These are phyloP conservation scores for Pisolithus microcarpus DNA, from an alignment of 768 basidiomycete genomes.

Conservation along the genomic window DNA sequence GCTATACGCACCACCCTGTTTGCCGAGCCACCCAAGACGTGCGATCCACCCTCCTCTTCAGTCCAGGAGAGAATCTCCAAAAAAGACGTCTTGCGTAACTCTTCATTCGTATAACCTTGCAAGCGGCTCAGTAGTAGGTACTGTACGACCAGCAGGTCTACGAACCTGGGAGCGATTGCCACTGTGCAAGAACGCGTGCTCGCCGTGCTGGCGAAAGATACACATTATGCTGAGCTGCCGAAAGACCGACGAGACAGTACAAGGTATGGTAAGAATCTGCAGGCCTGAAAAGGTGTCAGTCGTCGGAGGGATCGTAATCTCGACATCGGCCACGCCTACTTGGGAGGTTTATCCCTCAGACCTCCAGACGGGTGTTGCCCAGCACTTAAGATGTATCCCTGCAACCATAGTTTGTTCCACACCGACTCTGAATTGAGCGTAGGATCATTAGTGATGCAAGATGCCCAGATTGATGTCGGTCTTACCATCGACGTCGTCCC, in stretches of 20 bases:
- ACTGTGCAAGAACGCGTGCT: conserved; percentile 29
- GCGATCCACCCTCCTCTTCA: conserved; percentile 55
- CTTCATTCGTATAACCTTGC: conserved; percentile 18
- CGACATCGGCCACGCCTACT: conserved; percentile 41
- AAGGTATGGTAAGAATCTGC: conserved; percentile 94
- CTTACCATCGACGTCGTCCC: conserved; percentile 71
- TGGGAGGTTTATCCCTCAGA: conserved; percentile 91
- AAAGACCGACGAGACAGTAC: conserved; percentile 87
- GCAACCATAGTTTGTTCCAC: conserved; percentile 64
- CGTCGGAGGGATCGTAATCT: neutral
- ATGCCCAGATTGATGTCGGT: neutral
- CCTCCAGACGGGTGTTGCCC: conserved; percentile 85
- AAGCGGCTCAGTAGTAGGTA: conserved; percentile 7
- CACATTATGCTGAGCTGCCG: conserved; percentile 79
- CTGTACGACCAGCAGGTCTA: neutral
- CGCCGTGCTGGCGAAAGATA: conserved; percentile 36
- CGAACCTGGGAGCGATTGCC: conserved; percentile 28
- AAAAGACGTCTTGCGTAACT: conserved; percentile 43
- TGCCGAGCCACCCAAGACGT: conserved; percentile 49
- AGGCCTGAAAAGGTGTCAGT: conserved; percentile 36
- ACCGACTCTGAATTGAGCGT: conserved; percentile 37
- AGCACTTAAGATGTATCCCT: conserved; percentile 80
- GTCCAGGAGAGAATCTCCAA: conserved; percentile 54
- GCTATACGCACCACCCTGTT: conserved; percentile 53
- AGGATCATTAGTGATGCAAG: neutral